Conservation (phyloP, 2,329 filamentous ascomycete genomes). For the Colletotrichum neosansevieriae region DNA sequence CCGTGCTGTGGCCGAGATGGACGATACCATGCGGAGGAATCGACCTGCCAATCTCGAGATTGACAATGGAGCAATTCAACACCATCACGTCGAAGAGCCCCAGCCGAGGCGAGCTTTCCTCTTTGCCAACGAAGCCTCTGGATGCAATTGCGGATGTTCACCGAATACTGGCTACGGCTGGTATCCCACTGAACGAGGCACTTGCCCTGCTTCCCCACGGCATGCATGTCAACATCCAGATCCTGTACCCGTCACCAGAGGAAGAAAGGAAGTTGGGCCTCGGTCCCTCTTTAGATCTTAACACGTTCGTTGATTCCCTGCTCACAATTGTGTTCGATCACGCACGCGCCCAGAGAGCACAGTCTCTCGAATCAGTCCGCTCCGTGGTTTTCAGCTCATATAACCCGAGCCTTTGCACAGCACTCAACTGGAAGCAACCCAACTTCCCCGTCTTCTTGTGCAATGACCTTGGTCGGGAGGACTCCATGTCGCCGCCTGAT, state of each 20-base stretch:
- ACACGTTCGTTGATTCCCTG: slow-evolving; percentile 85
- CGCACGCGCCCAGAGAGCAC: slow-evolving; percentile 75
- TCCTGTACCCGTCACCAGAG: slow-evolving; percentile 83
- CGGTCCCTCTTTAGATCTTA: slow-evolving; percentile 84
- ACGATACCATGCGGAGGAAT: slow-evolving; percentile 80
- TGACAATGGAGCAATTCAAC: slow-evolving; percentile 80
- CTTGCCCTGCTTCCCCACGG: slow-evolving; percentile 79
- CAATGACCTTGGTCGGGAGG: slow-evolving; percentile 84
- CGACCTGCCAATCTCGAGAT: slow-evolving; percentile 83
- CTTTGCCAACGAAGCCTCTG: slow-evolving; percentile 59
- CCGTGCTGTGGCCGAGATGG: slow-evolving; percentile 90
- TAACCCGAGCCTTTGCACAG: slow-evolving; percentile 89
- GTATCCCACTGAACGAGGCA: slow-evolving; percentile 83
- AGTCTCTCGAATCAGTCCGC: slow-evolving; percentile 78
- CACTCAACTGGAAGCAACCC: slow-evolving; percentile 98
- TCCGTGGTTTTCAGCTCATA: slow-evolving; percentile 96
- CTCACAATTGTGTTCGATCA: slow-evolving; percentile 92
- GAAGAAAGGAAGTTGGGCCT: slow-evolving; percentile 80
- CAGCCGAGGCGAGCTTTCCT: slow-evolving; percentile 57
- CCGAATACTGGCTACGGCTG: slow-evolving; percentile 78
- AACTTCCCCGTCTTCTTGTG: slow-evolving; percentile 97
- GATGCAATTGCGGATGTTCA: slow-evolving; percentile 75
- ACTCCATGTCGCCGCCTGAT: slow-evolving; percentile 53
- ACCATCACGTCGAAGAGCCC: slow-evolving; percentile 60
- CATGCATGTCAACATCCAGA: slow-evolving; percentile 91